Evolutionary conservation across 257 asterid species (phyloP).

Genomic region (Vinca minor): DNA sequence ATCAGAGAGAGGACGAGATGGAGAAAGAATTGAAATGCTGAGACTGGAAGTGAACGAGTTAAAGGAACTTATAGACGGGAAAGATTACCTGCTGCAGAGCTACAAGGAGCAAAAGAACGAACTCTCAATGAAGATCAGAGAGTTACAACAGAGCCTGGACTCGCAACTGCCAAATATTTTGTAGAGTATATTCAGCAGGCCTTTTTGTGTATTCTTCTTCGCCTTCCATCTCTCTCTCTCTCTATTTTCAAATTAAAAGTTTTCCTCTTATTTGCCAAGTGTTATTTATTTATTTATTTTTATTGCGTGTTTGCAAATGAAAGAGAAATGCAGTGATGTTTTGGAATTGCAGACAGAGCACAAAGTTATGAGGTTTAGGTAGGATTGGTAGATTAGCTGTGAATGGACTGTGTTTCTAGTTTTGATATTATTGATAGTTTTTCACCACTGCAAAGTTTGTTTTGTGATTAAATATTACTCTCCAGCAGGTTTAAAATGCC

Average conservation of each 20-base stretch:
- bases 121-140: constrained; percentile 67
- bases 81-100: constrained; percentile 71
- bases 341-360: neutral
- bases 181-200: constrained; percentile 28
- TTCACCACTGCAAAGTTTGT: neutral
- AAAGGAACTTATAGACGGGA: constrained; percentile 75
- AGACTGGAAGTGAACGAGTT: constrained; percentile 60
- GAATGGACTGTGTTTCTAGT: neutral
- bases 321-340: neutral
- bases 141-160: constrained; percentile 73
- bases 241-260: constrained; percentile 30
- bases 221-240: constrained; percentile 21
- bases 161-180: constrained; percentile 77
- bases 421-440: neutral
- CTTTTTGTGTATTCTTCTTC: constrained; percentile 43
- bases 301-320: constrained; percentile 13
- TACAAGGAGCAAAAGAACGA: constrained; percentile 83
- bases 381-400: constrained; percentile 2
- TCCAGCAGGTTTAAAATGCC: neutral
- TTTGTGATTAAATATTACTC: neutral
- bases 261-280: constrained; percentile 13
- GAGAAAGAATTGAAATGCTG: constrained; percentile 61
- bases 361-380: neutral
- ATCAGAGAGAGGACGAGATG: constrained; percentile 43
- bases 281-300: neutral